phyloP scores from a whole-genome alignment of 176 grass and related monocot species.

The Avena atlantica region DNA sequence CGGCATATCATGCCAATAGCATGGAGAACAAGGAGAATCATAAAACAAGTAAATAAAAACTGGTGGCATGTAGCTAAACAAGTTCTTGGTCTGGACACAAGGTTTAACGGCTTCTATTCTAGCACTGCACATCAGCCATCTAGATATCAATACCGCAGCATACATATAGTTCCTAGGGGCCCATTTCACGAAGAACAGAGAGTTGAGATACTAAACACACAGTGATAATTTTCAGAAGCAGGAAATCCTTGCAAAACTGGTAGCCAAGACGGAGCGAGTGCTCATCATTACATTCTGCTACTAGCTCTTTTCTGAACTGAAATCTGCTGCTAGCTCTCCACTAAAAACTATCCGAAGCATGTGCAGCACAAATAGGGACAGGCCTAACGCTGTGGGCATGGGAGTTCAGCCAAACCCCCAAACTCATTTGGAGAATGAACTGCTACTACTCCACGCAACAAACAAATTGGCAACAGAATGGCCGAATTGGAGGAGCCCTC shows the following conservation, averaged over 20 bases:
- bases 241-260: not conserved
- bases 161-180: not conserved
- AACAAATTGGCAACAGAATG: not conserved
- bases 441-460: not conserved
- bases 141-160: not conserved
- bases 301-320: not conserved
- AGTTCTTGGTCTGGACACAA: not conserved
- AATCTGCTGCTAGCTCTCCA: not conserved
- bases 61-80: not conserved
- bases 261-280: not conserved
- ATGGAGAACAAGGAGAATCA: not conserved
- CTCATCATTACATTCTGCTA: not conserved
- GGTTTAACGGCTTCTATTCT: constrained; percentile 7
- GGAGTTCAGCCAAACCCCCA: not conserved
- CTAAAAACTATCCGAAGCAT: not conserved
- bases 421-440: not conserved
- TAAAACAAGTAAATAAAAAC: not conserved
- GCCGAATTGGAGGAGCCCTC: not conserved
- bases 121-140: not conserved
- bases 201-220: not conserved
- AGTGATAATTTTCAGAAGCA: constrained; percentile 26
- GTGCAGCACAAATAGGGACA: not conserved
- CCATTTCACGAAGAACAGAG: not conserved
- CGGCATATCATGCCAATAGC: not conserved
- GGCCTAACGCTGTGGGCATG: not conserved